Evolutionary conservation across 2,329 filamentous ascomycete genomes (phyloP), one percentile per base, ranked within the genome.

Genomic region (Salinomyces thailandicus): DNA sequence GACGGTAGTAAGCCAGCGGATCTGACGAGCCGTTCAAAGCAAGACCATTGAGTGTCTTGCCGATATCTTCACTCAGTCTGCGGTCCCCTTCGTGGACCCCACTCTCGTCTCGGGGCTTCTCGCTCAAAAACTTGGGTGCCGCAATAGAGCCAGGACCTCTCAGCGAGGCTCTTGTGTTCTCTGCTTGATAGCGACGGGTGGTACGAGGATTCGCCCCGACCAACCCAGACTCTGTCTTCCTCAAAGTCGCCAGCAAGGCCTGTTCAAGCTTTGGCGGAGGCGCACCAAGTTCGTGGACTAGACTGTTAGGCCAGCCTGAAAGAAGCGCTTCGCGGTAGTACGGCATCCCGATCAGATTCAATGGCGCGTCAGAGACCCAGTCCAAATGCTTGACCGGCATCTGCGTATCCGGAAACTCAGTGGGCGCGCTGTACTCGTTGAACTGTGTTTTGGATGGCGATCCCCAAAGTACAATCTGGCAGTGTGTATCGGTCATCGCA

Each of bases 111-210:
- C 50, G 41, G 4, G 85, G 82, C 60, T 93, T 93, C 56, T 98
- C 89, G 57, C 91, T 96, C 37, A 98, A 63, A 54, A 98, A 96
- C 50, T 89, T 95, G 3, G 91, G 91, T 1, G 85, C 79, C 73
- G 78, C 47, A 75, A 77, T 48, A 51, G 79, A 71, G 29, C 76
- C 72, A 27, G 74, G 70, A 1, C 68, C 62, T 33, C 75, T 77
- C 36, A 79, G 55, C 19, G 60, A 69, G 55, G 28, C 72, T 69
- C 52, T 50, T 5, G 52, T 52, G 30, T 58, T 46, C 20, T 54
- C 83, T 2, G 81, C 73, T 55, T 96, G 86, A 51, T 98, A 91
- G 37, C 91, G 76, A 16, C 75, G 75, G 5, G 75, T 66, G 31
- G 79, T 81, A 15, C 77, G 73, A 2, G 81, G 77, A 51, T 53